Percentiles rank a stretch among this genome's conserved stretches.
Evolutionary conservation across 2,329 filamentous ascomycete genomes (phyloP).

Genomic region (Penicillium sp.): DNA sequence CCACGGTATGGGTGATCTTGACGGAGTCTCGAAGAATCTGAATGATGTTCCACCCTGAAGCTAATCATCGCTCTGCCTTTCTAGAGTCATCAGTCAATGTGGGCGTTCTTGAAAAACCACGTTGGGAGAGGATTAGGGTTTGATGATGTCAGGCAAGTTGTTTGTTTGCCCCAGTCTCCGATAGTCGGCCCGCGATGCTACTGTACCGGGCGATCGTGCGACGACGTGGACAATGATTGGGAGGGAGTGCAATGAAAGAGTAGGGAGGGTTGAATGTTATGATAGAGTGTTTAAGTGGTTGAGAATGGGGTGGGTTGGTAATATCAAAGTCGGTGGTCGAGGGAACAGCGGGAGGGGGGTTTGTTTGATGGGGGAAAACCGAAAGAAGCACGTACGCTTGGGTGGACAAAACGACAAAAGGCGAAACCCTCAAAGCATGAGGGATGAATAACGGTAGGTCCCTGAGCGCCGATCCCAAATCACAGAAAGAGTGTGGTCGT

Average conservation of each 20-base stretch:
- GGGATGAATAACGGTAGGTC: constrained; percentile 24
- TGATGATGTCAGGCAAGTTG: constrained; percentile 26
- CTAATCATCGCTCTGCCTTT: constrained; percentile 53
- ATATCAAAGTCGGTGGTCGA: constrained; percentile 11
- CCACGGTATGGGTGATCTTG: constrained; percentile 44
- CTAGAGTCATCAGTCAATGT: constrained; percentile 40
- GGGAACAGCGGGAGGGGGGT: constrained; percentile 22
- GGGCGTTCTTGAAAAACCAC: constrained; percentile 10
- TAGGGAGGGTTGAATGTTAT: neutral
- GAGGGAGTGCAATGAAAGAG: neutral
- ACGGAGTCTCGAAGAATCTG: constrained; percentile 48
- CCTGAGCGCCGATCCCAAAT: constrained; percentile 28
- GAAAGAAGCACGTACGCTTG: constrained; percentile 31
- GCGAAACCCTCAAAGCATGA: constrained; percentile 36
- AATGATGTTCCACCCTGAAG: constrained; percentile 51
- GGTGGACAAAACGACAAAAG: constrained; percentile 36
- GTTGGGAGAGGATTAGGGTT: constrained; percentile 2
- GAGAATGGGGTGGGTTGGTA: neutral
- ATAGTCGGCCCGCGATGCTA: constrained; percentile 17
- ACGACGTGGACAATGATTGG: neutral
- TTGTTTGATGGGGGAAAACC: constrained; percentile 13
- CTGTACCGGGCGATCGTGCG: constrained; percentile 10
- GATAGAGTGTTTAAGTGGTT: neutral
- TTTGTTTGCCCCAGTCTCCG: constrained; percentile 11
- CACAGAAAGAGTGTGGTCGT: constrained; percentile 24